Evolutionary conservation across 139 green algal genomes (phyloP).

Genomic region (Mesotaenium endlicherianum): DNA sequence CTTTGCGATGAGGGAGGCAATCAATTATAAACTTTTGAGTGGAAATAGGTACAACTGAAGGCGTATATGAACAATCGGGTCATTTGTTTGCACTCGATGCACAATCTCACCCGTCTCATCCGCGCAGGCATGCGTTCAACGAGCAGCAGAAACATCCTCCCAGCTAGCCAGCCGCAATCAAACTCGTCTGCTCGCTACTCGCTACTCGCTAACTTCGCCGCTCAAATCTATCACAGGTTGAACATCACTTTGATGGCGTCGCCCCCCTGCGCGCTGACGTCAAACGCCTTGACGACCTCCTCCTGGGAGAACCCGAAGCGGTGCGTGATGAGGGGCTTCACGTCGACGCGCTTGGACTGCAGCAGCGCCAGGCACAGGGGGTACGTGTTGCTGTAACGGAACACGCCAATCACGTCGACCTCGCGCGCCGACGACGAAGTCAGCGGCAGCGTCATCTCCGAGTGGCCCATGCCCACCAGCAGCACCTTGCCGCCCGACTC

Average conservation of each 20-base stretch:
- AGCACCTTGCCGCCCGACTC: slow-evolving; percentile 57
- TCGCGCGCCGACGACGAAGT: slow-evolving; percentile 48
- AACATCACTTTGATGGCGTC: slow-evolving; percentile 69
- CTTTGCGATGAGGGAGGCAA: too few relatives aligned
- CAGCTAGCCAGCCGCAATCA: too few relatives aligned
- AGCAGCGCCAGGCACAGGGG: slow-evolving; percentile 58
- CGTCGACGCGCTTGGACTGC: slow-evolving; percentile 50
- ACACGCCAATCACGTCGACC: slow-evolving; percentile 63
- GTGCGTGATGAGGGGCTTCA: slow-evolving; percentile 67
- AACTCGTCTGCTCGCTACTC: too few relatives aligned
- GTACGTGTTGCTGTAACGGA: slow-evolving; percentile 67
- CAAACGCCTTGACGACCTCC: slow-evolving; percentile 55
- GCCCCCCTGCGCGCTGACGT: slow-evolving; percentile 52
- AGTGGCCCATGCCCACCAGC: slow-evolving; percentile 64
- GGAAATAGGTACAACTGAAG: too few relatives aligned
- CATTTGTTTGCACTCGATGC: too few relatives aligned
- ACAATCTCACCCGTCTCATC: too few relatives aligned
- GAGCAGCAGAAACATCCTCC: too few relatives aligned
- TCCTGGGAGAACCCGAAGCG: slow-evolving; percentile 57
- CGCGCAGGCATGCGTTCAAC: too few relatives aligned
- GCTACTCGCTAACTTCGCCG: too few relatives aligned
- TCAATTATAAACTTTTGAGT: too few relatives aligned
- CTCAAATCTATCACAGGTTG: slow-evolving; percentile 55
- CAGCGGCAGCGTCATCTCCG: slow-evolving; percentile 58
- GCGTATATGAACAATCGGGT: too few relatives aligned